These are phyloP conservation scores for Daldinia childiae DNA, from an alignment of 495 filamentous ascomycete species.

Conservation along the genomic window DNA sequence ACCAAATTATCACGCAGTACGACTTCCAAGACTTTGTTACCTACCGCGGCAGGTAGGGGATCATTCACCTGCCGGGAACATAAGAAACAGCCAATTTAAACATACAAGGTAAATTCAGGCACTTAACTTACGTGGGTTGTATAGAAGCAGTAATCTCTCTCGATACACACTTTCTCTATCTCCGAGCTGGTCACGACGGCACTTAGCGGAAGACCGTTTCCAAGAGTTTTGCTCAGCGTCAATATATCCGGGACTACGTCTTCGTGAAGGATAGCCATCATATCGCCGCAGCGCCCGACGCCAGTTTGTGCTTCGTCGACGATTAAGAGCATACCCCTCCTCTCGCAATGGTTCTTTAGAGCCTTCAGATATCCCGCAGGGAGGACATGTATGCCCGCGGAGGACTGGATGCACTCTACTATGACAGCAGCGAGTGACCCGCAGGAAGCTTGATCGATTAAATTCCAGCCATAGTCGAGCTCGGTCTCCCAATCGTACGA, in stretches of 20 bases:
- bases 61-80: slow-evolving; percentile 42
- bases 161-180: neutral
- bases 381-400: slow-evolving; percentile 60
- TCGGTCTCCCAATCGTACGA: slow-evolving; percentile 62
- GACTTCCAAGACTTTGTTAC: slow-evolving; percentile 62
- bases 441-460: slow-evolving; percentile 62
- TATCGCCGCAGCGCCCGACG: slow-evolving; percentile 59
- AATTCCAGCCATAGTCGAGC: slow-evolving; percentile 51
- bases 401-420: slow-evolving; percentile 63
- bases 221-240: slow-evolving; percentile 63
- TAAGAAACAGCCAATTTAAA: neutral
- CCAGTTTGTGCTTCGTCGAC: slow-evolving; percentile 67
- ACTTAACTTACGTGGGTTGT: neutral
- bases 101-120: neutral
- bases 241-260: slow-evolving; percentile 63
- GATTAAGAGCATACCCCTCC: slow-evolving; percentile 63
- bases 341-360: slow-evolving; percentile 58
- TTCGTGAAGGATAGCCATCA: slow-evolving; percentile 62
- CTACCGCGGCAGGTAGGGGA: slow-evolving; percentile 59
- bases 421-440: slow-evolving; percentile 66
- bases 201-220: slow-evolving; percentile 62
- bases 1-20: slow-evolving; percentile 61
- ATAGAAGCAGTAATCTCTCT: neutral
- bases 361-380: slow-evolving; percentile 58
- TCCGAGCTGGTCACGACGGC: slow-evolving; percentile 58